Base-by-base conservation (phyloP, 192 early-diverging fungal genomes). In the Coemansia sp. region DNA sequence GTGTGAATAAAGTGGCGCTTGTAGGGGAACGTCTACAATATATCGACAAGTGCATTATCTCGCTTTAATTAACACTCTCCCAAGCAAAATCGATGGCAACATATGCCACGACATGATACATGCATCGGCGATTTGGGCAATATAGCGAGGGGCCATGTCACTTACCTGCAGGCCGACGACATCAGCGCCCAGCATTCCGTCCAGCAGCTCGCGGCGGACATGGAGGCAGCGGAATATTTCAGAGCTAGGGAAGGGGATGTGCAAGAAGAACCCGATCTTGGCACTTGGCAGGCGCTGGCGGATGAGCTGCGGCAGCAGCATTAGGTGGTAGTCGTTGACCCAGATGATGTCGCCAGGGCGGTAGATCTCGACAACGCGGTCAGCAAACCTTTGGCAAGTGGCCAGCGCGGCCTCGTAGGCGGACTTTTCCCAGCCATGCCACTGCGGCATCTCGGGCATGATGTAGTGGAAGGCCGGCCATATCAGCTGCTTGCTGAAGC, bases 401-500 rank as follows among this genome's bases (percentile, higher is more conserved):
- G 89, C 83, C 39, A 91, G 79, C 60, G 96, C 94, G 32, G 90
- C 87, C 59, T 93, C 89, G 90, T 94, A 98, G 1, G 92, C 84
- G 43, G 82, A 83, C 45, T 93, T 89, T 60, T 94, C 89, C 70
- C 89, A 92, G 31, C 87, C 87, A 51, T 88, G 88, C 70, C 88
- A 90, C 63, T 93, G 90, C 41, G 93, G 87, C 83, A 93, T 92
- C 66, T 97, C 95, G 47, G 89, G 90, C 64, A 96, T 83, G 49
- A 96, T 91, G 73, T 98, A 98, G 79, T 98, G 96, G 69, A 98
- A 95, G n/a, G 90, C 90, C 10, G 94, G 95, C 96, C 96, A 98
- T 10, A 98, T 86, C 29, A 96, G 87, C 93, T 98, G 96, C 73
- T 97, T 97, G 85, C 96, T 95, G 62, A 95, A 97, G 71, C 89